Evolutionary conservation across 2,329 filamentous ascomycete species (phyloP), one percentile per base, ranked within the genome.

Genomic region (Nakataea oryzae): DNA sequence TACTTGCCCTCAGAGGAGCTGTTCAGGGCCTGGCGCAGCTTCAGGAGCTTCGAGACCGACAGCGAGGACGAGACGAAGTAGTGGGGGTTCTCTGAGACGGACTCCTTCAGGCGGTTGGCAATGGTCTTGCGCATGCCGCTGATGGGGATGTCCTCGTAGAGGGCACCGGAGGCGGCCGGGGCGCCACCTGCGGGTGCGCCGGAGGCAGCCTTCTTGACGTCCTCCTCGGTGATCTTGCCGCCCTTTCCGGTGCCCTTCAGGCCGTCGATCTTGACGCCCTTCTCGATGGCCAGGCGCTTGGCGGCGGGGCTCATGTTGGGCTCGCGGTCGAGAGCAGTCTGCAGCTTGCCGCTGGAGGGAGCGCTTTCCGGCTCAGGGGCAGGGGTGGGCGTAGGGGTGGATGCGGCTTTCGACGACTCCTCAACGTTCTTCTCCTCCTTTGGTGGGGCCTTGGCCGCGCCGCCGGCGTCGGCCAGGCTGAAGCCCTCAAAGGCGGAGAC

Each of bases 101-200:
- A 97, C 80, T 96, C 84, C 72, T 88, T 87, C 64, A 99, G 89
- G 69, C 95, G 91, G 77, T 79, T 86, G 76, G 95, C 95, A 75
- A 99, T 99, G 68, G 90, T 93, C 86, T 97, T 97, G 82, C 95
- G 93, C 95, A 99, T 99, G 75, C 89, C 89, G 71, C 83, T 89
- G 69, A 93, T 85, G 66, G 92, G 90, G 65, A 85, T 85, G 73
- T 99, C 95, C 77, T 92, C 87, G 78, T 90, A 97, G 64, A 83
- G 78, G 64, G 91, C 82, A 58, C 80, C 85, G 63, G 84, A 78
- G 60, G 84, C 78, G 56, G 78, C 75, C 59, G 82, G 77, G 61
- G 80, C 77, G 32, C 78, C 75, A 57, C 81, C 75, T 65, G 79
- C 75, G 66, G 89, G 81, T 73, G 85, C 79, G 73, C 66, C 29